Evolutionary conservation across 1,139 yeast species (phyloP), one percentile per base, ranked within the genome.

Genomic region (Kodamaea ohmeri): DNA sequence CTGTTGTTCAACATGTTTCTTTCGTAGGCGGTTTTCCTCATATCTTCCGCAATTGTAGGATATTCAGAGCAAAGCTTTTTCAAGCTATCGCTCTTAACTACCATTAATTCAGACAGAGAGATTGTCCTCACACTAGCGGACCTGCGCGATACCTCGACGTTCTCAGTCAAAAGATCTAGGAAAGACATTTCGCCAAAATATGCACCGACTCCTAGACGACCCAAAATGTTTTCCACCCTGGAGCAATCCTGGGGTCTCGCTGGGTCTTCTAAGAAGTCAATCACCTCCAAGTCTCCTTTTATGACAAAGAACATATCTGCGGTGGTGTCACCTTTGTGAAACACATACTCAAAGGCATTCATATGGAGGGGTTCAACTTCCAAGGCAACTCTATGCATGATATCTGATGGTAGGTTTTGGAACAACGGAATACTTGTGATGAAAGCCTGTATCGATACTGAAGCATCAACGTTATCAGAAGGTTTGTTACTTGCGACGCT

Each of bases 171-270:
- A 22, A 73, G 67, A 3, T 78, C 66, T 29, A 83, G 59, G 50
- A 83, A 83, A 0, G 87, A 76, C 80, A 83, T 78, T 55, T 83
- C 92, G 18, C 94, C 94, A 60, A 84, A 82, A 56, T 80, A 83
- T 30, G 79, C 72, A 7, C 86, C 88, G 7, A 76, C 60, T 2
- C 76, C 71, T 27, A 83, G 61, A 42, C 85, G 69, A 1, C 86
- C 89, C 31, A 79, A 58, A 1, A 72, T 63, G 18, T 61, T 61
- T 38, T 71, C 76, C 12, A 56, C 50, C 17, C 35, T 38, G 17
- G 43, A 38, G 9, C 39, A 26, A 8, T 32, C 35, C 16, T 27
- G 28, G 8, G 29, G 28, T 6, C 35, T 20, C 2, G 40, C 32
- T 5, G 49, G 46, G 19, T 49, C 46, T 19, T 49, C 39, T 15